Evolutionary conservation across 805 yeast species (phyloP).

Genomic region (Ogataea kodamae): DNA sequence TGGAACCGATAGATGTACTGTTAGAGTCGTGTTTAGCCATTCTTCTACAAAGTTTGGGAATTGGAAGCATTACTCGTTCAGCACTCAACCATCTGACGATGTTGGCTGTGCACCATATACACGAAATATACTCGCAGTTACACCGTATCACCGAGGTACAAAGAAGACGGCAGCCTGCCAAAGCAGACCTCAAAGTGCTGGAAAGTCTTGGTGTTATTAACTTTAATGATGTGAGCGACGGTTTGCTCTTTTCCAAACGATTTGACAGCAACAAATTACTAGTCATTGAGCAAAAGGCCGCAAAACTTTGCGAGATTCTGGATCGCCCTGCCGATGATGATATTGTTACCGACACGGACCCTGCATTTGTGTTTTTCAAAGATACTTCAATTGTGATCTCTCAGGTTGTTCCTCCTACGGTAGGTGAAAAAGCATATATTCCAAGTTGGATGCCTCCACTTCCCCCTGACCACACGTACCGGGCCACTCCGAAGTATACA

Average conservation of each 20-base stretch:
- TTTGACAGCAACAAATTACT: constrained; percentile 5
- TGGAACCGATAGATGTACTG: constrained; percentile 32
- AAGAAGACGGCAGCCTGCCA: constrained; percentile 53
- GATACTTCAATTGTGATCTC: constrained; percentile 47
- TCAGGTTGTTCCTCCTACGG: constrained; percentile 52
- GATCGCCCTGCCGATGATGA: constrained; percentile 20
- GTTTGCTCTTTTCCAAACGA: constrained; percentile 23
- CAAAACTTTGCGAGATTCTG: constrained; percentile 11
- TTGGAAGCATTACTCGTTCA: constrained; percentile 26
- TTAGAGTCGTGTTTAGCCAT: constrained; percentile 36
- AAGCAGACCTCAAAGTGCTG: constrained; percentile 47
- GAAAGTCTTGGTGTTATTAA: constrained; percentile 41
- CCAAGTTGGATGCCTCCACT: constrained; percentile 81
- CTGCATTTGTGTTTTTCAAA: constrained; percentile 51
- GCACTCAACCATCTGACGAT: constrained; percentile 40
- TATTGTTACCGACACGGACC: constrained; percentile 38
- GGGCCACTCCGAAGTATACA: constrained; percentile 67
- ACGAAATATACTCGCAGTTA: constrained; percentile 39
- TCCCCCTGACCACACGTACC: constrained; percentile 93
- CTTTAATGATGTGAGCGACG: constrained; percentile 38
- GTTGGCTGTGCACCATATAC: constrained; percentile 35
- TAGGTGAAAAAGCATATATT: constrained; percentile 42
- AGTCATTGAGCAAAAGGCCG: constrained; percentile 11
- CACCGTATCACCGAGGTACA: constrained; percentile 55
- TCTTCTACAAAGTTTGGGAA: constrained; percentile 33